A percentile compares a stretch with the other conserved stretches of the same genome.
Evolutionary conservation across 2,329 filamentous ascomycete genomes (phyloP).

Genomic region (Penicillium brevicompactum): DNA sequence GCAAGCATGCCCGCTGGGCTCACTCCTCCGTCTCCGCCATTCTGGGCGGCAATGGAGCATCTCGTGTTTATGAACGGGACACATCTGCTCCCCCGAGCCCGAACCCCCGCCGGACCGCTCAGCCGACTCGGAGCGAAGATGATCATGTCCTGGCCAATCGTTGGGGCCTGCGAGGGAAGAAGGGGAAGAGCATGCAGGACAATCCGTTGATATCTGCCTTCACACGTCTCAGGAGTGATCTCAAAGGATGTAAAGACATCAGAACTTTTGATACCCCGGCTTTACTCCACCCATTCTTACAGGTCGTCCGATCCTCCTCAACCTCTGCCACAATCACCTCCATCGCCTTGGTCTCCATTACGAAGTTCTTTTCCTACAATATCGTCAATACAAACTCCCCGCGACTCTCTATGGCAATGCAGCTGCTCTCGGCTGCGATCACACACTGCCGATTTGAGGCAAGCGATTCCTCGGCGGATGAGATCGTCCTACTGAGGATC

Average conservation of each 20-base stretch:
- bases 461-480: slow-evolving; percentile 90
- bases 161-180: slow-evolving; percentile 93
- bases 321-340: slow-evolving; percentile 96
- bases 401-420: slow-evolving; percentile 89
- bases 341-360: slow-evolving; percentile 86
- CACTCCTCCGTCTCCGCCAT: slow-evolving; percentile 97
- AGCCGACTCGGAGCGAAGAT: slow-evolving; percentile 34
- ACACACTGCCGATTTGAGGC: slow-evolving; percentile 98
- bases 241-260: slow-evolving; percentile 89
- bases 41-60: slow-evolving; percentile 67
- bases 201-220: slow-evolving; percentile 96
- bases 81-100: slow-evolving; percentile 42
- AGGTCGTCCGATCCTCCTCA: slow-evolving; percentile 94
- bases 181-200: slow-evolving; percentile 95
- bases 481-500: slow-evolving; percentile 92
- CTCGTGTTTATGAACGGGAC: slow-evolving; percentile 50
- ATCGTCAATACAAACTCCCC: slow-evolving; percentile 83
- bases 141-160: slow-evolving; percentile 67
- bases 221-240: slow-evolving; percentile 81
- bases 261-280: slow-evolving; percentile 84
- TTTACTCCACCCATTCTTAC: slow-evolving; percentile 88
- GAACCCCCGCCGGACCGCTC: slow-evolving; percentile 31
- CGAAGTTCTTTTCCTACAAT: slow-evolving; percentile 95
- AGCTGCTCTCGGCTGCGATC: slow-evolving; percentile 88
- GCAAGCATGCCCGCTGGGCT: slow-evolving; percentile 93